phyloP scores from a whole-genome alignment of 2,329 filamentous ascomycete genomes.

The Paraconiothyrium brasiliense region DNA sequence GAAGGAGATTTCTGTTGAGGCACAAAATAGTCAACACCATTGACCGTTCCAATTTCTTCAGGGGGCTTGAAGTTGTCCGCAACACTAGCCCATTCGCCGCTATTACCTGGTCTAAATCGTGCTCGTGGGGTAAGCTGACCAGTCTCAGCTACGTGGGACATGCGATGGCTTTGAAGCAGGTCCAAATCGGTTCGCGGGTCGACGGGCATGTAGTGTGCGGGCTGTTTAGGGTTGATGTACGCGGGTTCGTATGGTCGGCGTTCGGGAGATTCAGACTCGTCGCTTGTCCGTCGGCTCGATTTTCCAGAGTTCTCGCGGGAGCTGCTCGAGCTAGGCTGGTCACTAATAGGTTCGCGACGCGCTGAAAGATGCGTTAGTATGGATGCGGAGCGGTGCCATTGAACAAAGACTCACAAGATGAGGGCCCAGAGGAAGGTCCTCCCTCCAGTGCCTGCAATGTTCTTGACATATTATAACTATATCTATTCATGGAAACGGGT shows the following conservation, averaged over 20 bases:
- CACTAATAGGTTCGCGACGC: slow-evolving; percentile 27
- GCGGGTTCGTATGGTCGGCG: slow-evolving; percentile 46
- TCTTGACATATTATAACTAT: slow-evolving; percentile 46
- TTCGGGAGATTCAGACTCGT: slow-evolving; percentile 49
- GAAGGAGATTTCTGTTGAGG: slow-evolving; percentile 48
- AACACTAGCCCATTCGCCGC: slow-evolving; percentile 50
- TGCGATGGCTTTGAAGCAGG: slow-evolving; percentile 57
- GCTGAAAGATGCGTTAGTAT: slow-evolving; percentile 30
- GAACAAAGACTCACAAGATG: slow-evolving; percentile 36
- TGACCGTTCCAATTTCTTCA: slow-evolving; percentile 33
- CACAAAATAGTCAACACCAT: slow-evolving; percentile 51
- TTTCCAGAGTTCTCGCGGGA: slow-evolving; percentile 38
- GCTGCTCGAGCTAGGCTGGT: slow-evolving; percentile 33
- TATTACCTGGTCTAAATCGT: slow-evolving; percentile 45
- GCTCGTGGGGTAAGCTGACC: slow-evolving; percentile 57
- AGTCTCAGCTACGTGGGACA: slow-evolving; percentile 61
- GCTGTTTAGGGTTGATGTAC: slow-evolving; percentile 40
- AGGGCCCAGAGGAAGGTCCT: slow-evolving; percentile 25
- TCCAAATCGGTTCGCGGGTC: slow-evolving; percentile 49
- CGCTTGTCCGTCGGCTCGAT: slow-evolving; percentile 45
- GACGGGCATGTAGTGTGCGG: slow-evolving; percentile 30
- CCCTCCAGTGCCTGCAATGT: slow-evolving; percentile 46
- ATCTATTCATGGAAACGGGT: slow-evolving; percentile 47
- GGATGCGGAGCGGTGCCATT: neutral
- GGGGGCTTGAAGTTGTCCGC: slow-evolving; percentile 41